phyloP scores from a whole-genome alignment of 106 monocot species.

The Dendrobium officinale region DNA sequence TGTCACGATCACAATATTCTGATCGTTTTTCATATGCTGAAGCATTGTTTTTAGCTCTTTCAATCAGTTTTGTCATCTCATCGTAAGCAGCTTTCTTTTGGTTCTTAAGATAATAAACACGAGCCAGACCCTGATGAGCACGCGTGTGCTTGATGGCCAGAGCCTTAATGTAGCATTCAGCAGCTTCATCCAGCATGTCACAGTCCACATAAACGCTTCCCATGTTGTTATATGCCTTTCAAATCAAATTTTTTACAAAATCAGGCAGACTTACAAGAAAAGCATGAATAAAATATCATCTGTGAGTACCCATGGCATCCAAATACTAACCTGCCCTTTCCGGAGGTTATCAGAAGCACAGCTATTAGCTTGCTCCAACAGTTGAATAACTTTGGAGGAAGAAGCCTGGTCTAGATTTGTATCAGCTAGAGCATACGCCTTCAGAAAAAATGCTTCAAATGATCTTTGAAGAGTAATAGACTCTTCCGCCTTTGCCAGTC shows the following conservation, averaged over 20 bases:
- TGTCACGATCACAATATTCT: slow-evolving; percentile 93
- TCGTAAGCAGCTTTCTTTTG: slow-evolving; percentile 88
- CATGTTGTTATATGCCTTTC: slow-evolving; percentile 93
- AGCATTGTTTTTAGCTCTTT: slow-evolving; percentile 79
- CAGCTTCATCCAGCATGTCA: slow-evolving; percentile 77
- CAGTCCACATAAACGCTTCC: slow-evolving; percentile 93
- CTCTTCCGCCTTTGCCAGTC: slow-evolving; percentile 88
- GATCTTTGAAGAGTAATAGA: slow-evolving; percentile 84
- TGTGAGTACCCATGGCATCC: neutral
- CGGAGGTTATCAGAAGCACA: slow-evolving; percentile 97
- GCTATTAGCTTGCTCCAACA: slow-evolving; percentile 80
- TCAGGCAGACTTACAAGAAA: neutral
- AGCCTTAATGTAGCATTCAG: slow-evolving; percentile 81
- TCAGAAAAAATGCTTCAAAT: slow-evolving; percentile 97
- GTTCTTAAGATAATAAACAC: slow-evolving; percentile 79
- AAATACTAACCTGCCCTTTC: slow-evolving; percentile 77
- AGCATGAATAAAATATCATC: neutral
- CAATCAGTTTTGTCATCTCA: slow-evolving; percentile 94
- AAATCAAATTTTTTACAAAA: neutral
- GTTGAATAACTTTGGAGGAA: slow-evolving; percentile 61
- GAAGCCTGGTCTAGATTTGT: slow-evolving; percentile 52
- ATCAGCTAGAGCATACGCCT: slow-evolving; percentile 96
- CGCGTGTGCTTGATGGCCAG: slow-evolving; percentile 93
- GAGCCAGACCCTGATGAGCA: slow-evolving; percentile 96
- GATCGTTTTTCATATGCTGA: slow-evolving; percentile 99